Percentiles rank a stretch among this genome's conserved stretches.
Conservation (phyloP, 1,139 yeast genomes). For the Candida tunisiensis region DNA sequence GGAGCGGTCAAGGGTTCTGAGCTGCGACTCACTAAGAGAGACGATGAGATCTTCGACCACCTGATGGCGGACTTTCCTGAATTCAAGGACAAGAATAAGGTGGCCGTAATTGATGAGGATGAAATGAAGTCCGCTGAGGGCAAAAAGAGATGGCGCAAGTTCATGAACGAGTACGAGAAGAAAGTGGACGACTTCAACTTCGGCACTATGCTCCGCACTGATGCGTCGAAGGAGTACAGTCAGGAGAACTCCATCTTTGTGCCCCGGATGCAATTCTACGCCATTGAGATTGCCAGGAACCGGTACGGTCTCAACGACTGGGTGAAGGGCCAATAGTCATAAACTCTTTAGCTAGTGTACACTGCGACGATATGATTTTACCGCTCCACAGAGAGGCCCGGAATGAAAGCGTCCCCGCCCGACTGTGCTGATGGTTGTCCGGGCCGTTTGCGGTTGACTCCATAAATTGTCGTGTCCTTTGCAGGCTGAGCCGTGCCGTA, state of each 20-base stretch:
- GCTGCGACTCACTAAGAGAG: slow-evolving; percentile 57
- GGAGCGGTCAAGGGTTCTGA: slow-evolving; percentile 62
- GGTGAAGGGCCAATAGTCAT: slow-evolving; percentile 26
- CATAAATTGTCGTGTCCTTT: too few species aligned
- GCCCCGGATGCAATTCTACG: slow-evolving; percentile 86
- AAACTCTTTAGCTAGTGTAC: too few species aligned
- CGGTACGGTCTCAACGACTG: slow-evolving; percentile 85
- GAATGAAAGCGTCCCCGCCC: too few species aligned
- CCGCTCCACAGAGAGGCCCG: too few species aligned
- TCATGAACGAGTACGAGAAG: slow-evolving; percentile 68
- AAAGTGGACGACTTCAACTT: slow-evolving; percentile 74
- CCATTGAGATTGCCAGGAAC: slow-evolving; percentile 89
- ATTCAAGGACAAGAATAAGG: slow-evolving; percentile 39
- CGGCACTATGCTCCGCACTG: slow-evolving; percentile 78
- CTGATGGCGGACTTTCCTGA: slow-evolving; percentile 75
- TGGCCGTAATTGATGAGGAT: slow-evolving; percentile 48
- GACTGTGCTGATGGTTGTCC: too few species aligned
- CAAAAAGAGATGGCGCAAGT: slow-evolving; percentile 83
- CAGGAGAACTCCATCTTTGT: slow-evolving; percentile 80
- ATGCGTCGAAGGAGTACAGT: slow-evolving; percentile 54
- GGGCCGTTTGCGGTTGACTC: too few species aligned
- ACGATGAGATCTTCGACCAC: slow-evolving; percentile 64
- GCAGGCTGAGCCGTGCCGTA: too few species aligned
- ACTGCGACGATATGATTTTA: too few species aligned
- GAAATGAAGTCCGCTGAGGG: slow-evolving; percentile 69